Base-by-base conservation (phyloP, 148 eudicot species). In the Vaccinium corymbosum region DNA sequence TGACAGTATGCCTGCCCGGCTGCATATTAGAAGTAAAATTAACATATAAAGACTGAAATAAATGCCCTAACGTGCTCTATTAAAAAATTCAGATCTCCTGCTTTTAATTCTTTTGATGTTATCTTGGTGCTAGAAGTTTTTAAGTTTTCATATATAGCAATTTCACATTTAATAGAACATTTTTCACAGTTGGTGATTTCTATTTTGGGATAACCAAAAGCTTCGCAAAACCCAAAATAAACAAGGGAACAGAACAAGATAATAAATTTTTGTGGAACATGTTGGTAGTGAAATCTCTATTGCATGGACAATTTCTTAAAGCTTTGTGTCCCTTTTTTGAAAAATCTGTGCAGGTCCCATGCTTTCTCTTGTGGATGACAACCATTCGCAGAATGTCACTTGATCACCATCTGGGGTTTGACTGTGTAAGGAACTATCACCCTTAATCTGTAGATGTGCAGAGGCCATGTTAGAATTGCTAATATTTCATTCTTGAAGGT, bases 331-430 rank as follows among this genome's bases (percentile, higher is more conserved):
- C n/a, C 38, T 82, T 49, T 75, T 35, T 85, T 84, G 68, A 80
- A 52, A 81, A 83, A 84, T 62, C 13, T 90, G 53, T 90, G 90
- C 93, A 94, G 99, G 80, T 91, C 57, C 99, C 99, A 52, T 95
- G 94, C 89, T 97, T 97, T 86, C 56, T 97, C 87, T 87, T 94
- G 90, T 89, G 91, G 93, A 88, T 95, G 90, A 73, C 90, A 83
- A 93, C 88, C 82, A 81, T 95, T 50, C 90, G 98, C 55, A 91
- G 88, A 82, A 97, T 97, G 98, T 90, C 98, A 51, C 85, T 97
- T 85, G 91, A 86, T 89, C 91, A 91, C 68, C 94, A 95, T 88
- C 84, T 93, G 19, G 98, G 98, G 49, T 97, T 97, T 91, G 99
- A 97, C 80, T 81, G 87, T 85, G 99, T 97, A 95, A 93, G 98